phyloP scores from a whole-genome alignment of 148 eudicot species.

The Nepenthes mirabilis region DNA sequence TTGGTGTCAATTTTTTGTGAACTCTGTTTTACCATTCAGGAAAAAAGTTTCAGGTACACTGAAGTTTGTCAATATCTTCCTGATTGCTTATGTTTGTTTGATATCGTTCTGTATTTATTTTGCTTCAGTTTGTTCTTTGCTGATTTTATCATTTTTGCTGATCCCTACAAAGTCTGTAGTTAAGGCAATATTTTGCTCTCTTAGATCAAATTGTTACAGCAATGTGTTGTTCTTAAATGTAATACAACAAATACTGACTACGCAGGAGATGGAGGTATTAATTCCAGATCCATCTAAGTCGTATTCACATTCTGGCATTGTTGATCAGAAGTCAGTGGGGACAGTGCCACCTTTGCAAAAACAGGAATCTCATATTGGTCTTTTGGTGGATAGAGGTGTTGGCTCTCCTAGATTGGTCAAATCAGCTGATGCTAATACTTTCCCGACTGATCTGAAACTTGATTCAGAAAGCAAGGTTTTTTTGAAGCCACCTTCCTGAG shows the following conservation, averaged over 20 bases:
- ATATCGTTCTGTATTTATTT: too few species aligned
- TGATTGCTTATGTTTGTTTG: too few species aligned
- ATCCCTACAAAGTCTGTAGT: too few species aligned
- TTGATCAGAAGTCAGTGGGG: slow-evolving; percentile 48
- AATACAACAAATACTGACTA: neutral
- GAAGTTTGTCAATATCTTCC: too few species aligned
- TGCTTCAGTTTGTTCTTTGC: too few species aligned
- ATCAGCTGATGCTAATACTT: slow-evolving; percentile 40
- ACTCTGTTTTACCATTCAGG: too few species aligned
- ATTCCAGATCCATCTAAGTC: slow-evolving; percentile 35
- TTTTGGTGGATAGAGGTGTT: slow-evolving; percentile 88
- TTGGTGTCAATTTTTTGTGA: too few species aligned
- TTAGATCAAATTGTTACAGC: neutral
- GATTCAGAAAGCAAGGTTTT: slow-evolving; percentile 74
- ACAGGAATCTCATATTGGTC: slow-evolving; percentile 66
- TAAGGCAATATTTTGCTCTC: neutral
- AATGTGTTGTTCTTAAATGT: neutral
- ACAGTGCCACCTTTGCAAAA: slow-evolving; percentile 40
- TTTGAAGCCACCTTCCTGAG: slow-evolving; percentile 3
- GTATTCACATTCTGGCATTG: slow-evolving; percentile 28
- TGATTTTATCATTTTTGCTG: too few species aligned
- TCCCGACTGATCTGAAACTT: slow-evolving; percentile 37
- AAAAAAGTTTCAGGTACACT: too few species aligned
- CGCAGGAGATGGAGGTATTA: slow-evolving; percentile 49
- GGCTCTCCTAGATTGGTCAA: slow-evolving; percentile 84